Evolutionary conservation across 148 eudicot species (phyloP).

Genomic region (Spergularia bocconei): DNA sequence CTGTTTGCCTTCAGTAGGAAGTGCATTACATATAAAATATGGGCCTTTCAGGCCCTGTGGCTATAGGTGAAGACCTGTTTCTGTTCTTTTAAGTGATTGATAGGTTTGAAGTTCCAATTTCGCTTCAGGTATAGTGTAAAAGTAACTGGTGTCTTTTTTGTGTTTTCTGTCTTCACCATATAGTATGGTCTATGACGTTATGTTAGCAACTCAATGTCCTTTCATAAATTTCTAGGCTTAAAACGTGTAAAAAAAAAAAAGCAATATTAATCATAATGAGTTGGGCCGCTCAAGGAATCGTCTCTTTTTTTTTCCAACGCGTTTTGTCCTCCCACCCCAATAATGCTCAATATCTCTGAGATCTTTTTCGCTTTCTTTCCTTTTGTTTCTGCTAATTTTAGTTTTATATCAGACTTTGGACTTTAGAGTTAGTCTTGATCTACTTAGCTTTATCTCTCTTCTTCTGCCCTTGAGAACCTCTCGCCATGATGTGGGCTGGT

Average conservation of each 20-base stretch:
- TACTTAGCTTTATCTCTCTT: neutral
- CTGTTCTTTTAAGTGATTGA: neutral
- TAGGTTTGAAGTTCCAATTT: neutral
- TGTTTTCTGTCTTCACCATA: neutral
- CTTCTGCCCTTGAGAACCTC: neutral
- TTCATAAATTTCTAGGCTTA: neutral
- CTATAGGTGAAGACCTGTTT: neutral
- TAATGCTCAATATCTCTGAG: neutral
- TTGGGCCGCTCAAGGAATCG: neutral
- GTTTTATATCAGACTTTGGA: neutral
- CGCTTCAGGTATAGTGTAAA: neutral
- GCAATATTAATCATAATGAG: neutral
- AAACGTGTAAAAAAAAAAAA: neutral
- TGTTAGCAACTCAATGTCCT: neutral
- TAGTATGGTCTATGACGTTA: neutral
- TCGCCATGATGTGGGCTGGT: neutral
- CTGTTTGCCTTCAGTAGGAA: neutral
- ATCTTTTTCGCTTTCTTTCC: conserved; percentile 4
- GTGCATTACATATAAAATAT: neutral
- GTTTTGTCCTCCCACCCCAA: neutral
- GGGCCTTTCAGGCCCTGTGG: neutral
- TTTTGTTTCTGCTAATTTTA: neutral
- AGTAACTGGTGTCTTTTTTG: neutral
- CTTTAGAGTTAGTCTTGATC: neutral
- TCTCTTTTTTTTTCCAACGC: neutral